These are phyloP conservation scores for Vigna radiata DNA, from an alignment of 306 rosid genomes.

Conservation along the genomic window DNA sequence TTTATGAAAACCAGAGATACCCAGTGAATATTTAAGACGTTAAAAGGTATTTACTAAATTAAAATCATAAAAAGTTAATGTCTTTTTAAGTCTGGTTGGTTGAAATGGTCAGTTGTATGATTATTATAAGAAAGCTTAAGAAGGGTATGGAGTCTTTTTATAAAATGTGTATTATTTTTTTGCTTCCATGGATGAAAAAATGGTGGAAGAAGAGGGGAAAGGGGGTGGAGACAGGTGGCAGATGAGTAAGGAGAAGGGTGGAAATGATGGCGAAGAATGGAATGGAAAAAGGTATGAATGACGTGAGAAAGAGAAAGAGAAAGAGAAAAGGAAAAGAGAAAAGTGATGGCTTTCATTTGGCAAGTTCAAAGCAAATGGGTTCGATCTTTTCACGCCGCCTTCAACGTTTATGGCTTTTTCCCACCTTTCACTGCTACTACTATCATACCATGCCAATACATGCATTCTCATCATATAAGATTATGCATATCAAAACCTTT, in stretches of 20 bases:
- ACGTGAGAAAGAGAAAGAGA: conserved; percentile 33
- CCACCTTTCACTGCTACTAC: not conserved
- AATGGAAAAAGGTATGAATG: conserved; percentile 10
- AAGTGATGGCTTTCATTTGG: not conserved
- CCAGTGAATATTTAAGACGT: no score
- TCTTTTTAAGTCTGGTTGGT: not conserved
- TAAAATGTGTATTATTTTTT: no score
- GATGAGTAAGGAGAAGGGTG: conserved; percentile 44
- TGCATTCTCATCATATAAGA: no score
- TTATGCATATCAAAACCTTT: no score
- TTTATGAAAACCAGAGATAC: no score
- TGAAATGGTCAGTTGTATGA: not conserved
- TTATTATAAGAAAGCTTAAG: not conserved
- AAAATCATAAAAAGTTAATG: not conserved
- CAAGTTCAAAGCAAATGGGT: not conserved
- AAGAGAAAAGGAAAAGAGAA: not conserved
- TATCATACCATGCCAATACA: no score
- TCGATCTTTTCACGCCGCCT: conserved; percentile 36
- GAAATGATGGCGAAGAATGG: conserved; percentile 41
- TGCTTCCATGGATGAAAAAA: not conserved
- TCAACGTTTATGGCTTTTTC: not conserved
- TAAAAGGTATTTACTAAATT: not conserved
- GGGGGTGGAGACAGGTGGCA: conserved; percentile 64
- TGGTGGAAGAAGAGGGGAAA: no score
- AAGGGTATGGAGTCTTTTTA: no score